phyloP scores from a whole-genome alignment of 495 filamentous ascomycete species.

The Trichoderma gamsii region DNA sequence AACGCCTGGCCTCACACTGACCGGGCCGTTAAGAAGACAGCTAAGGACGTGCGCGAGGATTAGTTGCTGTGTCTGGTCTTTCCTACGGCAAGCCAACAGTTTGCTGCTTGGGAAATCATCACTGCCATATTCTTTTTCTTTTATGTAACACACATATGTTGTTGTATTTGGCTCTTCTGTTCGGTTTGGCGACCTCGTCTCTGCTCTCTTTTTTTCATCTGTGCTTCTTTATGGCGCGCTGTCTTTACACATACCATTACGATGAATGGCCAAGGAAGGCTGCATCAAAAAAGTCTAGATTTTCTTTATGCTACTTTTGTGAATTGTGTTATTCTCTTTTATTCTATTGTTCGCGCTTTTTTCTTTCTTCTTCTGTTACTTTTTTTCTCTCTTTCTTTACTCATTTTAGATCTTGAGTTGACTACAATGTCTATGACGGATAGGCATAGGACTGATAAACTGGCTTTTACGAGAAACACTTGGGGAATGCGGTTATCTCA shows the following conservation, averaged over 20 bases:
- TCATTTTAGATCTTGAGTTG: neutral
- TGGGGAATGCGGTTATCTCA: too few relatives aligned
- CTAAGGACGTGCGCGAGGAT: neutral
- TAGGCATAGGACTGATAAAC: too few relatives aligned
- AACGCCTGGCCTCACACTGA: neutral
- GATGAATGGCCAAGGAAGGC: neutral
- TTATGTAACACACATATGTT: neutral
- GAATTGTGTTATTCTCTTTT: neutral
- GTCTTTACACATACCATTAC: neutral
- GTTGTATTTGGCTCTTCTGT: neutral
- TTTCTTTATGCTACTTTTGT: too few relatives aligned
- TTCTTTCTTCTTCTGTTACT: neutral
- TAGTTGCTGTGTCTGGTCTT: neutral
- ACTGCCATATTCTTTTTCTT: neutral
- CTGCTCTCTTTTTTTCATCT: neutral
- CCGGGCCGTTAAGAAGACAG: neutral
- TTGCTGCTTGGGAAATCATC: neutral
- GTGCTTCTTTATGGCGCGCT: neutral
- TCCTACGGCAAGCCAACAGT: neutral
- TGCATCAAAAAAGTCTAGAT: too few relatives aligned
- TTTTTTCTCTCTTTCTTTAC: neutral
- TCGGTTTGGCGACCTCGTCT: neutral
- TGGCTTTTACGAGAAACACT: too few relatives aligned
- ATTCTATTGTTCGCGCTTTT: neutral
- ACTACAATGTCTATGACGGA: too few relatives aligned